phyloP scores from a whole-genome alignment of 306 rosid species.

The Sechiopsis laciniata region DNA sequence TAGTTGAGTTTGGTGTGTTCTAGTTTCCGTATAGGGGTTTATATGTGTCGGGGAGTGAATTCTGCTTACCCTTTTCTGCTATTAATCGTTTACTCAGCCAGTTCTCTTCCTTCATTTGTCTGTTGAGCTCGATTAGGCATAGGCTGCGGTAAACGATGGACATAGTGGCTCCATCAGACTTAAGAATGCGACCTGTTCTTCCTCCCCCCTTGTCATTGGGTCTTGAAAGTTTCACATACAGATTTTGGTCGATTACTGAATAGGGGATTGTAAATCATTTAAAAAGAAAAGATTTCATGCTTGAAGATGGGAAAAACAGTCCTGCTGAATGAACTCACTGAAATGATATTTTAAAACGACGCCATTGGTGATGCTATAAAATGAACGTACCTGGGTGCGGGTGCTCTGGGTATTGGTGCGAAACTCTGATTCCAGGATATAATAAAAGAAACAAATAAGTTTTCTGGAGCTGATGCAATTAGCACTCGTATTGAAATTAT shows the following conservation, averaged over 20 bases:
- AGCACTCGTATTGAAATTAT: background rate
- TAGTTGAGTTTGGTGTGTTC: background rate
- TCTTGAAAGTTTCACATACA: background rate
- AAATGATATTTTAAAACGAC: background rate
- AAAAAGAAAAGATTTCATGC: background rate
- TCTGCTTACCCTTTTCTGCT: background rate
- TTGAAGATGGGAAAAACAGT: background rate
- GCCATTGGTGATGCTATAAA: background rate
- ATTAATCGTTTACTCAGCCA: background rate
- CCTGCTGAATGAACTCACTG: background rate
- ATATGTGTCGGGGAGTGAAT: background rate
- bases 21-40: background rate
- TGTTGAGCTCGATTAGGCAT: background rate
- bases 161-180: background rate
- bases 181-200: background rate
- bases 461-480: background rate
- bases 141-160: background rate
- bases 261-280: background rate
- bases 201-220: background rate
- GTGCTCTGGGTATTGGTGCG: no score
- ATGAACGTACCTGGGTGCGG: no score
- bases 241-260: background rate
- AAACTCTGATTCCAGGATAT: no score
- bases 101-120: background rate
- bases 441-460: background rate